Evolutionary conservation across 345 rosid genomes (phyloP).

Genomic region (Hibiscus syriacus): DNA sequence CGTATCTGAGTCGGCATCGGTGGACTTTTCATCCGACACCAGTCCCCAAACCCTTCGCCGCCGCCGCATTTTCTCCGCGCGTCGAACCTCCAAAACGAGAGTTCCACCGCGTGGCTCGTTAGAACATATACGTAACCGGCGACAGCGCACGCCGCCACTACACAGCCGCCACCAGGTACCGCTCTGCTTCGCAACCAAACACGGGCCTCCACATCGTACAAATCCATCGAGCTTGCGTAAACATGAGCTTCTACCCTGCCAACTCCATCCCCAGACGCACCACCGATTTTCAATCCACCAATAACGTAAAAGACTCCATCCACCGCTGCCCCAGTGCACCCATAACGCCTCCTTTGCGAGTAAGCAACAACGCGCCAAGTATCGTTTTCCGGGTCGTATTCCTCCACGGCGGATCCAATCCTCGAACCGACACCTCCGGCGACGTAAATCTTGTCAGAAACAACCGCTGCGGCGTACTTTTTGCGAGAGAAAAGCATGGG

Average conservation of each 20-base stretch:
- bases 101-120: constrained; percentile 85
- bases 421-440: constrained; percentile 59
- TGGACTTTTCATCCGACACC: constrained; percentile 70
- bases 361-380: constrained; percentile 57
- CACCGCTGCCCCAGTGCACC: constrained; percentile 72
- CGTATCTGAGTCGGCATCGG: constrained; percentile 69
- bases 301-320: constrained; percentile 82
- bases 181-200: constrained; percentile 73
- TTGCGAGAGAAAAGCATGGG: constrained; percentile 53
- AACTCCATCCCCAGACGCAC: constrained; percentile 20
- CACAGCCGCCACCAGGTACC: constrained; percentile 89
- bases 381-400: constrained; percentile 63
- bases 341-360: constrained; percentile 58
- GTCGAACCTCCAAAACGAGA: constrained; percentile 78
- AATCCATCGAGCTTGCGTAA: constrained; percentile 84
- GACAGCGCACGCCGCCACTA: constrained; percentile 75
- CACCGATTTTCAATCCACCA: constrained; percentile 73
- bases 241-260: constrained; percentile 51
- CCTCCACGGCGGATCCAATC: constrained; percentile 55
- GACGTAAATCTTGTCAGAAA: constrained; percentile 58
- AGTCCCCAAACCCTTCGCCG: constrained; percentile 51
- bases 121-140: constrained; percentile 51
- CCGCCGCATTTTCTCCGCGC: constrained; percentile 33
- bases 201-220: constrained; percentile 59
- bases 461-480: constrained; percentile 65